Evolutionary conservation across 306 rosid genomes (phyloP), one percentile per base, ranked within the genome.

Genomic region (Fragaria nilgerrensis): DNA sequence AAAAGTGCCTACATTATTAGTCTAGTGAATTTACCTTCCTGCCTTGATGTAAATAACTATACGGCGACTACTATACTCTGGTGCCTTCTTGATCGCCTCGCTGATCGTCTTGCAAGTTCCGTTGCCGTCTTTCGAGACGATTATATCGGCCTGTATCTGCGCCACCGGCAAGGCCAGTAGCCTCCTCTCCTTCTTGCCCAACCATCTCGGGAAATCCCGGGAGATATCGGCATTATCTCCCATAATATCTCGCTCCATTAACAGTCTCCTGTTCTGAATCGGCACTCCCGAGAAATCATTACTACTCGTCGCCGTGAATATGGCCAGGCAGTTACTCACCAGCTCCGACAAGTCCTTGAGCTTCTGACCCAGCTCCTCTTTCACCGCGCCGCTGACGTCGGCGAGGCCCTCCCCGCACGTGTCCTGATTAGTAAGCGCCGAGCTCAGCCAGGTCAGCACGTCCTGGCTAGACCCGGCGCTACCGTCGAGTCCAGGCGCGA

Each of bases 361-460:
- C 25, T 73, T 85, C 43, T n/a, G 70, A 0, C 50, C 56, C 90
- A 94, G 82, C 73, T 86, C 84, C 22, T 84, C 74, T 78, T 87
- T 90, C 1, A 90, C 88, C 1, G 37, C 2, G 19, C 94, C 93
- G 59, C 75, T 47, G 2, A 84, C 36, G 61, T 85, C 92, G 1
- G 61, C 64, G 29, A 94, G 82, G 0, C 98, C 97, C 61, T 88
- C 97, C 3, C 79, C 22, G 41, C 98, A 94, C 25, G 98, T 94
- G 89, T 94, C 98, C 45, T 92, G 96, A 71, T 90, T 92, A 0
- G 98, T 94, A 25, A 94, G 86, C 0, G 98, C 92, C 0, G 96
- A 88, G 72, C 97, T 92, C 12, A 94, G 92, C 98, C 98, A 94
- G 44, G 98, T 94, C 74, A 89, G 25, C 48, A 94, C 90, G 79